These are phyloP conservation scores for Tetracladium maxilliforme DNA, from an alignment of 2,329 filamentous ascomycete species.

Conservation along the genomic window DNA sequence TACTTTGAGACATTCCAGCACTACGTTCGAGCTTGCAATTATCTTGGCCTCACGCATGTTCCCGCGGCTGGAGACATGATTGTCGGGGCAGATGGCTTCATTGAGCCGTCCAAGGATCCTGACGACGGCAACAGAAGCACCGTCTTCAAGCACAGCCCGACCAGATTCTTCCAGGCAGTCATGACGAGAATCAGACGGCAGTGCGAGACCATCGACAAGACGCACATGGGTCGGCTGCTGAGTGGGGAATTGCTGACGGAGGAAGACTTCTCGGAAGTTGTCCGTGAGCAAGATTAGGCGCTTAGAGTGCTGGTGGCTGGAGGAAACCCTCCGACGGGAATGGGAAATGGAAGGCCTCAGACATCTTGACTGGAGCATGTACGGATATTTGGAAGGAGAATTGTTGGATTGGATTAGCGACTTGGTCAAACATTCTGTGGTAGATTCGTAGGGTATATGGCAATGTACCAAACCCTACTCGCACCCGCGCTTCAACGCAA, in stretches of 20 bases:
- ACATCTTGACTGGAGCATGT: no score
- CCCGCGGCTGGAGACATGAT: conserved; percentile 3
- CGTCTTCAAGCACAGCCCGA: conserved; percentile 20
- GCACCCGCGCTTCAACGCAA: no score
- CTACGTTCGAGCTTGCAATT: conserved; percentile 35
- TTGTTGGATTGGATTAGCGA: no score
- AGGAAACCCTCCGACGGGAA: no score
- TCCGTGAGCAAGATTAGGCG: no score
- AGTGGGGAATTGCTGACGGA: conserved; percentile 17
- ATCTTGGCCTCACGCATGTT: conserved; percentile 29
- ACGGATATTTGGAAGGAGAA: no score
- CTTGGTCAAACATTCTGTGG: no score
- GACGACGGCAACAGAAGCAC: conserved; percentile 3
- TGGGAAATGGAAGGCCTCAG: no score
- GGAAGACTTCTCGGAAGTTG: conserved; percentile 18
- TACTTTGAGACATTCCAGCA: conserved; percentile 40
- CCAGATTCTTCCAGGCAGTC: conserved; percentile 22
- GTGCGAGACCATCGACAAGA: conserved; percentile 22
- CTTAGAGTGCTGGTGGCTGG: no score
- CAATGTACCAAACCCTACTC: no score
- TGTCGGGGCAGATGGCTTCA: conserved; percentile 17
- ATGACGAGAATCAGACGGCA: conserved; percentile 17
- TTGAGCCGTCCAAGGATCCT: conserved; percentile 6
- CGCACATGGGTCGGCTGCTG: conserved; percentile 27
- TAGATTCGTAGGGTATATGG: no score